Evolutionary conservation across 1,284 basidiomycete genomes (phyloP).

Genomic region (Ganoderma meredithae): DNA sequence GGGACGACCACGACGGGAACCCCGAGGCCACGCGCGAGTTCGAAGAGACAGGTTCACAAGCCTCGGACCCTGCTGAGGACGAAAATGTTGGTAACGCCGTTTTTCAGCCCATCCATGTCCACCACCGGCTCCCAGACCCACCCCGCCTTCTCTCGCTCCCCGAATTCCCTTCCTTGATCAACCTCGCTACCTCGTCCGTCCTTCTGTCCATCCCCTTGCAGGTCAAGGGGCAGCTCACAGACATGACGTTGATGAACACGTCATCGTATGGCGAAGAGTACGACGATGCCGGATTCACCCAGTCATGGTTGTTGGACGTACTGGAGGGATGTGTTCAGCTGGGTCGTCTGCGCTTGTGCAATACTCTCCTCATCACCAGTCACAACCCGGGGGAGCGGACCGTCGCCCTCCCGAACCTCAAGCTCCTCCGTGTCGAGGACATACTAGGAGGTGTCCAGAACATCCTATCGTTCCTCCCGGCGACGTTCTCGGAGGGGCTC

Average conservation of each 20-base stretch:
- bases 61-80: not conserved
- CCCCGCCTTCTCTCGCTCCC: not conserved
- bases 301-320: not conserved
- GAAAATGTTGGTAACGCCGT: not conserved
- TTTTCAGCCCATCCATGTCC: not conserved
- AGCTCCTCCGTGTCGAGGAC: not conserved
- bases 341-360: not conserved
- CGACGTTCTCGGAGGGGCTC: not conserved
- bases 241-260: not conserved
- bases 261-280: not conserved
- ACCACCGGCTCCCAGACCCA: no score
- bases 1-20: not conserved
- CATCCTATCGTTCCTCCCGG: not conserved
- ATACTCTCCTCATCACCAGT: not conserved
- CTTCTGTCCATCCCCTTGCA: not conserved
- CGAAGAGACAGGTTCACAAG: not conserved
- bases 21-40: not conserved
- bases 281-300: not conserved
- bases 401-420: not conserved
- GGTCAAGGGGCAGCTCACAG: not conserved
- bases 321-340: not conserved
- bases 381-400: not conserved
- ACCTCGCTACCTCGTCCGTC: not conserved
- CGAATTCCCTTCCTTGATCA: not conserved
- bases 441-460: not conserved